Evolutionary conservation across 352 stramenopile species (phyloP).

Genomic region (Globisporangium irregulare): DNA sequence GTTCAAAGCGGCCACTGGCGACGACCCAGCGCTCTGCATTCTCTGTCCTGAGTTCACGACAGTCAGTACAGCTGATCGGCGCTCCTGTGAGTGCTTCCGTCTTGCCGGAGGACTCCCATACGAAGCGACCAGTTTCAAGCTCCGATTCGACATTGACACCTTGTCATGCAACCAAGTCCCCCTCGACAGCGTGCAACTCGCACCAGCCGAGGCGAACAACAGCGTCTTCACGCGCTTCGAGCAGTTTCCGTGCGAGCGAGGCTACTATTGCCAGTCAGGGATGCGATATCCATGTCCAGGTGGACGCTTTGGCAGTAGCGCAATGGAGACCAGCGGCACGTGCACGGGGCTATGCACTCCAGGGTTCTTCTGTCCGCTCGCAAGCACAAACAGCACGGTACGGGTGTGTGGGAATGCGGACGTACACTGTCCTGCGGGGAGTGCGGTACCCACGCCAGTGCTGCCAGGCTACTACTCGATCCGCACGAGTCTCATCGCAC

Average conservation of each 20-base stretch:
- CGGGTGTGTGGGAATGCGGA: constrained; percentile 30
- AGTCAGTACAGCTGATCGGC: constrained; percentile 40
- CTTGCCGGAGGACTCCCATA: constrained; percentile 37
- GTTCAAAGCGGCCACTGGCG: constrained; percentile 58
- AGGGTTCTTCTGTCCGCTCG: constrained; percentile 64
- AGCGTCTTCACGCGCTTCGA: constrained; percentile 39
- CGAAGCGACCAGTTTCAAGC: constrained; percentile 23
- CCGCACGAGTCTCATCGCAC: background rate
- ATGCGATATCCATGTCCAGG: constrained; percentile 54
- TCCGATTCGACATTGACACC: constrained; percentile 36
- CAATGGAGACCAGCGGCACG: constrained; percentile 26
- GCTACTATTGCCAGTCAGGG: constrained; percentile 54
- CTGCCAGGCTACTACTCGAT: constrained; percentile 65
- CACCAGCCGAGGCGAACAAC: constrained; percentile 17
- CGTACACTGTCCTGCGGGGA: constrained; percentile 67
- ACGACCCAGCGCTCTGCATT: constrained; percentile 44
- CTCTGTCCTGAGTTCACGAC: constrained; percentile 46
- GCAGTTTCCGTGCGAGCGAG: constrained; percentile 58
- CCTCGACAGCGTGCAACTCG: background rate
- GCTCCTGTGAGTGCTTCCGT: constrained; percentile 65
- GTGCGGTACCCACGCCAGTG: constrained; percentile 46
- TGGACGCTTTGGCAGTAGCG: constrained; percentile 33
- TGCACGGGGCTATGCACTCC: constrained; percentile 46
- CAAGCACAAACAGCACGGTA: constrained; percentile 41
- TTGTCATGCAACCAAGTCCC: constrained; percentile 30